Conservation (phyloP, 164 flowering plant species). For the Vitis riparia region DNA sequence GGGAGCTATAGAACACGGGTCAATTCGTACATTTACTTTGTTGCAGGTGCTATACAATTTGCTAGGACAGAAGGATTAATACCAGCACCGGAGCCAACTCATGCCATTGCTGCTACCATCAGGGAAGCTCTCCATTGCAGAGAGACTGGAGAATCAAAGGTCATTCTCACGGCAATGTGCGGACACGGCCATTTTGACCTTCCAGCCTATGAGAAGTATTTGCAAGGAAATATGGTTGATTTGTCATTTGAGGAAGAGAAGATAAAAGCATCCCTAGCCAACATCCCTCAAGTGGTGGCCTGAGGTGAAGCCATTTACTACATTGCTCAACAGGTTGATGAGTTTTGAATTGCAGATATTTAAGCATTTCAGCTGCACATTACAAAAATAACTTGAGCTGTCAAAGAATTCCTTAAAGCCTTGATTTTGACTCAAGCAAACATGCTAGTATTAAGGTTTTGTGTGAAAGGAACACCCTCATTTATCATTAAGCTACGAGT, state of each 20-base stretch:
- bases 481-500: too few species aligned
- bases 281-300: conserved; percentile 43
- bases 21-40: neutral
- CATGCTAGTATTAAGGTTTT: too few species aligned
- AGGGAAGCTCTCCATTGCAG: conserved; percentile 86
- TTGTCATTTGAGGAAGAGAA: conserved; percentile 63
- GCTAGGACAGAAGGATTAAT: conserved; percentile 87
- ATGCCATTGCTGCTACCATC: conserved; percentile 94
- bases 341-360: neutral
- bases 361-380: too few species aligned
- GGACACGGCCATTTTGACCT: conserved; percentile 99
- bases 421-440: too few species aligned
- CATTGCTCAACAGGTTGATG: neutral
- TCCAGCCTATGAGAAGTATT: conserved; percentile 83
- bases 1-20: too few species aligned
- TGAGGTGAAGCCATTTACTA: neutral
- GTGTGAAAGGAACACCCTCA: too few species aligned
- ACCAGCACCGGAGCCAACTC: conserved; percentile 97
- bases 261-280: conserved; percentile 56
- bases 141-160: conserved; percentile 86
- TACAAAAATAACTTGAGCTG: too few species aligned
- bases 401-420: too few species aligned
- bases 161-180: conserved; percentile 90
- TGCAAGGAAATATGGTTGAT: conserved; percentile 83
- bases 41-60: conserved; percentile 85